Evolutionary conservation across 1,139 yeast genomes (phyloP).

Genomic region (Saccharomyces pastorianus): DNA sequence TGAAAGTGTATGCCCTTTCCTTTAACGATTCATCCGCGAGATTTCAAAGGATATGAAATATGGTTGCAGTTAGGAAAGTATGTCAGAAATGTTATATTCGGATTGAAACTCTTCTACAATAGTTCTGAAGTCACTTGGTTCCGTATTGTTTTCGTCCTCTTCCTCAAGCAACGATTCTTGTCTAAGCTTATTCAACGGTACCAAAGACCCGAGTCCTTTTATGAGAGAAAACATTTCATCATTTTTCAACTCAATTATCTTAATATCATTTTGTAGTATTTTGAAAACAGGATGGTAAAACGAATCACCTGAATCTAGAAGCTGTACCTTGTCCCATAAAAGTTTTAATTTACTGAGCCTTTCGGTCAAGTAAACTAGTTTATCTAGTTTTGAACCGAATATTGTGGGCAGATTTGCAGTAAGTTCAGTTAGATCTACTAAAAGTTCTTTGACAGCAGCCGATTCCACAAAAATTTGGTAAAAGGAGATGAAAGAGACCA

Average conservation of each 20-base stretch:
- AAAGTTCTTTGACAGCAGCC: conserved; percentile 17
- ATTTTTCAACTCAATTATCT: conserved; percentile 10
- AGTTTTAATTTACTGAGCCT: conserved; percentile 19
- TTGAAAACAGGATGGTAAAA: conserved; percentile 25
- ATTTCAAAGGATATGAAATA: not conserved
- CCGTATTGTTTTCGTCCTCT: conserved; percentile 9
- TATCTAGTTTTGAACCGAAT: conserved; percentile 32
- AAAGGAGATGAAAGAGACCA: conserved; percentile 23
- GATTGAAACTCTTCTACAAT: conserved; percentile 21
- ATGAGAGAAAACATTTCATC: conserved; percentile 16
- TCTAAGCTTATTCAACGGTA: conserved; percentile 7
- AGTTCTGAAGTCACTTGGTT: conserved; percentile 13
- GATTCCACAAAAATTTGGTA: conserved; percentile 20
- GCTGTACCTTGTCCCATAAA: conserved; percentile 21
- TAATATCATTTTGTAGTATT: conserved; percentile 26
- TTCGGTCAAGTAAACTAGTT: conserved; percentile 33
- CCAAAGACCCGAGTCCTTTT: conserved; percentile 13
- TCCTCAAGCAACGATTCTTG: conserved; percentile 4
- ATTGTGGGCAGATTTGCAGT: conserved; percentile 13
- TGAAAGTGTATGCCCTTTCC: not conserved
- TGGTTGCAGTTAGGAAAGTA: not conserved
- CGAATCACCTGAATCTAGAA: conserved; percentile 15
- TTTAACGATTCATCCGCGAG: not conserved
- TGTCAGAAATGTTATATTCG: conserved; percentile 12
- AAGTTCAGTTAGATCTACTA: conserved; percentile 20